phyloP scores from a whole-genome alignment of 148 eudicot genomes.

The Gaultheria prostrata region DNA sequence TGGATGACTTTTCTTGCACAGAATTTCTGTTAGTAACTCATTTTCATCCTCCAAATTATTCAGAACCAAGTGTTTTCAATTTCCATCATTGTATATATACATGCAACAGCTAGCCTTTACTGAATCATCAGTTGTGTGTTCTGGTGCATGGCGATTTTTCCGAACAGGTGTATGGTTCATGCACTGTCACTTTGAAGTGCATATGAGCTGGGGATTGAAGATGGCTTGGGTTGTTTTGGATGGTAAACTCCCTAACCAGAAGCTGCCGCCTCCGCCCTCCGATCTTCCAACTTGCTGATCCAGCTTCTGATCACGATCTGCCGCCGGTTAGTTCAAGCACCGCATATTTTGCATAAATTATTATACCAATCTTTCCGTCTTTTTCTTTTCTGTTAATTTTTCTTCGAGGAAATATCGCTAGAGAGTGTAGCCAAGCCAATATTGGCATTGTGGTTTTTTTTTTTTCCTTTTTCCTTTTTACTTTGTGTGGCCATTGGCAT shows the following conservation, averaged over 20 bases:
- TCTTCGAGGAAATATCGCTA: not conserved
- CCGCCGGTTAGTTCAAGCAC: not conserved
- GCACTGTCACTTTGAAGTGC: slow-evolving; percentile 75
- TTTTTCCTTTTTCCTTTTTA: not conserved
- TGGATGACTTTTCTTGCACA: not conserved
- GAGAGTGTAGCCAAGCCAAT: not conserved
- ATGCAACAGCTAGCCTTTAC: no score
- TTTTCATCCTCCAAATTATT: not conserved
- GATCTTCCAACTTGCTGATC: slow-evolving; percentile 61
- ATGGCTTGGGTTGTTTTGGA: slow-evolving; percentile 70
- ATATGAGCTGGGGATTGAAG: slow-evolving; percentile 63
- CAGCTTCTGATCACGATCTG: not conserved
- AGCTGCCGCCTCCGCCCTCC: slow-evolving; percentile 59
- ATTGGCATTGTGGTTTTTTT: not conserved
- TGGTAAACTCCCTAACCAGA: slow-evolving; percentile 58
- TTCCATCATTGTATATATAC: no score
- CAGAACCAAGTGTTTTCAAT: not conserved
- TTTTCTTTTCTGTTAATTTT: not conserved
- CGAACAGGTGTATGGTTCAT: slow-evolving; percentile 60
- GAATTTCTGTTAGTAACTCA: not conserved
- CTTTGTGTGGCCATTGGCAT: not conserved
- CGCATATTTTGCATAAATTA: not conserved
- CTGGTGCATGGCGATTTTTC: not conserved
- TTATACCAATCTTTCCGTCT: not conserved
- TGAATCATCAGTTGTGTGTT: no score